A percentile compares a stretch with the other conserved stretches of the same genome.
These are phyloP conservation scores for Blastobotrys apis DNA, from an alignment of 1,139 yeast species.

Conservation along the genomic window DNA sequence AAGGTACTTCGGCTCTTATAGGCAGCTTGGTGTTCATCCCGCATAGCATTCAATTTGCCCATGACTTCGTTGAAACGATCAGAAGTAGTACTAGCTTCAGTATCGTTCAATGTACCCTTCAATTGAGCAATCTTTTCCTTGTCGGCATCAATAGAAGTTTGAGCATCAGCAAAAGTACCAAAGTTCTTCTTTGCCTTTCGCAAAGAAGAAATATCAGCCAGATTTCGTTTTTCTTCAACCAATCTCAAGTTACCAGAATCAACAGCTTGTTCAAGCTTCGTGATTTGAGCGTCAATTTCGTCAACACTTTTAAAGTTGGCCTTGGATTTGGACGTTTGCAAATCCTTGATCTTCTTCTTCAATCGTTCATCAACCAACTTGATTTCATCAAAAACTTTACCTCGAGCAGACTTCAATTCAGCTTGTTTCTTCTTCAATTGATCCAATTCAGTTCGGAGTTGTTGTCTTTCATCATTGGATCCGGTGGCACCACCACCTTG, in stretches of 20 bases:
- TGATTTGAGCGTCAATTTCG: conserved; percentile 74
- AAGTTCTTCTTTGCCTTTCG: conserved; percentile 82
- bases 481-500: conserved; percentile 19
- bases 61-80: conserved; percentile 52
- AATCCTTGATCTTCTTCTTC: conserved; percentile 74
- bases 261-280: conserved; percentile 65
- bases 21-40: conserved; percentile 56
- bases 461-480: conserved; percentile 51
- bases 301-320: conserved; percentile 63
- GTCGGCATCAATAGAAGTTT: conserved; percentile 75
- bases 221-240: conserved; percentile 84
- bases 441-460: conserved; percentile 61
- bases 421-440: conserved; percentile 57
- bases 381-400: conserved; percentile 64
- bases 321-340: conserved; percentile 67
- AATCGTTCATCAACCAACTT: conserved; percentile 64
- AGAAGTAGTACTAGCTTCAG: conserved; percentile 60
- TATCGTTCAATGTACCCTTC: conserved; percentile 59
- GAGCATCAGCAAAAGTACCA: conserved; percentile 66
- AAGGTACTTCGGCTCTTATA: conserved; percentile 63
- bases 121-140: conserved; percentile 71
- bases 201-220: conserved; percentile 81
- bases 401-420: conserved; percentile 65
- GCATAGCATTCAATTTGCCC: conserved; percentile 57
- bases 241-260: conserved; percentile 78